Percentiles rank a stretch among this genome's conserved stretches.
phyloP scores from a whole-genome alignment of 495 filamentous ascomycete species.

The Trichoderma reesei region DNA sequence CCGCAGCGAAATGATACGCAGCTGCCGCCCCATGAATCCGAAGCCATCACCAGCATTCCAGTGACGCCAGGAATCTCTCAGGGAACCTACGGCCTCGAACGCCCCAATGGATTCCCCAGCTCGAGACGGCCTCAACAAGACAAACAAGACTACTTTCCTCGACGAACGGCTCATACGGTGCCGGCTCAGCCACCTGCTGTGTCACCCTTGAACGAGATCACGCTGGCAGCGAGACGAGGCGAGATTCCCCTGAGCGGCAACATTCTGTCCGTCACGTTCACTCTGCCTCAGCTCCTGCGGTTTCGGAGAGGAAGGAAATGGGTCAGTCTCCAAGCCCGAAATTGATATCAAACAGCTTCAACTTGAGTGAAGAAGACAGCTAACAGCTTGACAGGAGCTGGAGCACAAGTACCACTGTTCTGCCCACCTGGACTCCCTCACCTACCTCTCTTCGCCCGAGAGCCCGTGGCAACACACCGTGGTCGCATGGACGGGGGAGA shows the following conservation, averaged over 20 bases:
- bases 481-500: conserved; percentile 88
- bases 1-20: neutral
- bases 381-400: conserved; percentile 43
- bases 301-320: conserved; percentile 58
- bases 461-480: conserved; percentile 76
- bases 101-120: neutral
- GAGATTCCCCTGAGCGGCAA: conserved; percentile 63
- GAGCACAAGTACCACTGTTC: conserved; percentile 71
- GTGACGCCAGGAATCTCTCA: neutral
- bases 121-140: neutral
- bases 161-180: neutral
- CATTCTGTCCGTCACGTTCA: conserved; percentile 82
- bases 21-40: neutral
- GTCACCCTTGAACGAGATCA: neutral
- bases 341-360: neutral
- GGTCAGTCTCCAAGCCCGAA: conserved; percentile 37
- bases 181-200: neutral
- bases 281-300: conserved; percentile 64
- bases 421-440: conserved; percentile 78
- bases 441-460: conserved; percentile 65
- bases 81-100: neutral
- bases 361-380: neutral
- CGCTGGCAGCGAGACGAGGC: conserved; percentile 32
- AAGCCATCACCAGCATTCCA: neutral
- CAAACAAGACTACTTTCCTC: neutral